Base-by-base conservation (phyloP, 176 grass and related monocot species). In the Chloris gayana region DNA sequence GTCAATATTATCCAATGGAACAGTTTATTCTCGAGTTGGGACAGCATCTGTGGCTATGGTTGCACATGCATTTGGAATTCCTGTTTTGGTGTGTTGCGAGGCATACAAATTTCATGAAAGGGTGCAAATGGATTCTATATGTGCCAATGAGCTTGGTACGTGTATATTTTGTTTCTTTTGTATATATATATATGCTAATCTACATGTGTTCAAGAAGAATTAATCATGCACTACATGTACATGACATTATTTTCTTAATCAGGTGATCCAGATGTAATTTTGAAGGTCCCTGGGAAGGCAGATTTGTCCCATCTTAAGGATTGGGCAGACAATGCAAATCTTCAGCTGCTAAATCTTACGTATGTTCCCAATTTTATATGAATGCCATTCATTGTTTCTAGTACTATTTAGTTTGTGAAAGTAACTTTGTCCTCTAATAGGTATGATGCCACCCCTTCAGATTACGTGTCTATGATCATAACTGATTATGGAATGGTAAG, bases 71-170 rank as follows among this genome's bases (percentile, higher is more conserved):
- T 94, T 94, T 84, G 83, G 82, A 64, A 86, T 97, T 78, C 94
- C 91, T 62, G 94, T 97, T 85, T 80, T 97, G 9, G 82, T 97
- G 56, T 97, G 94, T 51, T 97, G 94, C 25, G 94, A 97, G 80
- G 91, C 94, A 81, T 97, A 94, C 84, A 97, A 97, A 49, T 97
- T 97, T 85, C 77, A 97, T 70, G 94, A 97, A 82, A 91, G 94
- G 54, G 94, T 97, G 74, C 94, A 94, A 84, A 82, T 97, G 77
- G 94, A 97, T 88, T 97, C 94, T n/a, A 97, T 97, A 89, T 97
- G 94, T 56, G 87, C 82, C 19, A 97, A 97, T 82, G 94, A 97
- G 72, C 87, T 97, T 50, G 91, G 91, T 97, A 87, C 67, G 75
- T 19, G 42, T 69, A 7, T 47, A 15, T 67, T 65, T n/a, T 18